Percentiles rank a stretch among this genome's conserved stretches.
Conservation (phyloP, 2,329 filamentous ascomycete genomes). For the Aspergillus costaricaensis region DNA sequence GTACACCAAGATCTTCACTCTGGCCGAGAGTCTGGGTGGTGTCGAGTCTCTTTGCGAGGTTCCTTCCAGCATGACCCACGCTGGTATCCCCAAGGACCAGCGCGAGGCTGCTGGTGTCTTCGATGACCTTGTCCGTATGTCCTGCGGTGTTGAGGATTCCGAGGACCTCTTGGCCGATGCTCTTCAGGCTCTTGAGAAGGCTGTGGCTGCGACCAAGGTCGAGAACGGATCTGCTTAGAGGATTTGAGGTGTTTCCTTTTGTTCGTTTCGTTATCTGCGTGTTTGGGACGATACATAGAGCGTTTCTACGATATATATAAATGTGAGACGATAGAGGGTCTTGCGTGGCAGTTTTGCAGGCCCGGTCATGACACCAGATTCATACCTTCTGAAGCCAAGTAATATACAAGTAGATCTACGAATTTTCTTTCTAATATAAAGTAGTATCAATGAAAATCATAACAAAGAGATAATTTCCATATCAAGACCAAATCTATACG, state of each 20-base stretch:
- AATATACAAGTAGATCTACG: too few species aligned
- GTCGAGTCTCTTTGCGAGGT: conserved; percentile 92
- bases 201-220: conserved; percentile 56
- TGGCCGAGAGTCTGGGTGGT: conserved; percentile 89
- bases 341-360: neutral
- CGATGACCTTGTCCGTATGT: conserved; percentile 89
- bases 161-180: conserved; percentile 82
- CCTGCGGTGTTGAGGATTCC: conserved; percentile 90
- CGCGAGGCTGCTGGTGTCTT: conserved; percentile 91
- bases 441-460: neutral
- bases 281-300: neutral
- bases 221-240: conserved; percentile 40
- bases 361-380: neutral
- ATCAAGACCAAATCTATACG: neutral
- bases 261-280: neutral
- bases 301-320: neutral
- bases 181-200: conserved; percentile 76
- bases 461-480: neutral
- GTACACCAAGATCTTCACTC: conserved; percentile 82
- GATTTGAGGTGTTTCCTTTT: neutral
- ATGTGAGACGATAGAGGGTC: conserved; percentile 1
- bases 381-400: neutral
- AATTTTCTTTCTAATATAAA: too few species aligned
- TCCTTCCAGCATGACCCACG: conserved; percentile 94
- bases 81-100: conserved; percentile 87